Percentiles rank a stretch among this genome's conserved stretches.
Conservation (phyloP, 2,329 filamentous ascomycete species). For the Ramichloridium luteum region DNA sequence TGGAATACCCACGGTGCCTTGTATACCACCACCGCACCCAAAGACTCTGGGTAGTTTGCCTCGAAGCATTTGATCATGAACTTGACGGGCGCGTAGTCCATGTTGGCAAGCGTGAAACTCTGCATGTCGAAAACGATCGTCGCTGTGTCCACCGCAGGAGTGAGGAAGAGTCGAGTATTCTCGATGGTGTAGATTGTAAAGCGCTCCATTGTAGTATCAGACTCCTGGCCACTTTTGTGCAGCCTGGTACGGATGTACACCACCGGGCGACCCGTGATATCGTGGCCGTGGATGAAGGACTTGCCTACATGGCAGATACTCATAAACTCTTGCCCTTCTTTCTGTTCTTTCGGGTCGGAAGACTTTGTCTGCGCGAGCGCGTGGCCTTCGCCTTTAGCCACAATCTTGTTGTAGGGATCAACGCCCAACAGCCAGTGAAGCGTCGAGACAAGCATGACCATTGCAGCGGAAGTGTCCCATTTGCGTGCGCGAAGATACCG, state of each 20-base stretch:
- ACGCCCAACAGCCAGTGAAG: constrained; percentile 66
- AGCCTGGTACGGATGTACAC: constrained; percentile 74
- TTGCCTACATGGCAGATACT: constrained; percentile 80
- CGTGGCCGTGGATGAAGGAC: constrained; percentile 77
- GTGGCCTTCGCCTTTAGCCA: constrained; percentile 59
- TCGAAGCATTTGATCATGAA: constrained; percentile 99
- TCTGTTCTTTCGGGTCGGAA: constrained; percentile 49
- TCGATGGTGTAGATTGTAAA: constrained; percentile 94
- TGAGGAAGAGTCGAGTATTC: constrained; percentile 73
- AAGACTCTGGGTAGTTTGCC: constrained; percentile 90
- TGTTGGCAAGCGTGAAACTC: constrained; percentile 83
- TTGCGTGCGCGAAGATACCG: constrained; percentile 81
- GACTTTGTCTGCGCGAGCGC: constrained; percentile 51
- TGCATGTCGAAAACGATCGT: constrained; percentile 95
- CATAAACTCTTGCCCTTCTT: constrained; percentile 64
- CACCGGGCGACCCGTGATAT: constrained; percentile 74
- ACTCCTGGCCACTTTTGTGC: constrained; percentile 73
- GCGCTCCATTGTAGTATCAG: constrained; percentile 66
- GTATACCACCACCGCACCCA: constrained; percentile 84
- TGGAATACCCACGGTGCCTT: constrained; percentile 97
- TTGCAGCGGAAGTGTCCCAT: constrained; percentile 87
- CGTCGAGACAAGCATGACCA: constrained; percentile 88
- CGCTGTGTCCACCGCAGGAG: constrained; percentile 75
- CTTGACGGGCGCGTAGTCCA: constrained; percentile 95
- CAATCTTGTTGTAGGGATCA: constrained; percentile 61